phyloP scores from a whole-genome alignment of 805 yeast species.

The Monosporozyma aquatica region DNA sequence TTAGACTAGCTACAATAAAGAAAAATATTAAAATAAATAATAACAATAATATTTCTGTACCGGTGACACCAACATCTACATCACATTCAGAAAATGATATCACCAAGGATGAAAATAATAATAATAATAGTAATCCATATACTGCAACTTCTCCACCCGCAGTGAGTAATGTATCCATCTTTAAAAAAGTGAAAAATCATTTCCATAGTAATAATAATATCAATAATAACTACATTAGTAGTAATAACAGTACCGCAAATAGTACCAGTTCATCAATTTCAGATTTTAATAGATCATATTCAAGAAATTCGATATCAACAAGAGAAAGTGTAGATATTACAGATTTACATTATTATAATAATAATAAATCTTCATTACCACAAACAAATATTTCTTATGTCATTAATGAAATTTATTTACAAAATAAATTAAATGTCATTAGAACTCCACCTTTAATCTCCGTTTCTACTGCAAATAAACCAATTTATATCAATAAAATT shows the following conservation, averaged over 20 bases:
- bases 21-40: neutral
- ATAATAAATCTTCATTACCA: no score
- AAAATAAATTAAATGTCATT: conserved; percentile 29
- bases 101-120: no score
- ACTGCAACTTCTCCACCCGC: neutral
- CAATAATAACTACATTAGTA: neutral
- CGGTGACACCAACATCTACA: neutral
- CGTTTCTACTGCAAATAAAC: conserved; percentile 45
- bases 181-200: conserved; percentile 5
- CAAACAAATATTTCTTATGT: neutral
- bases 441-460: conserved; percentile 36
- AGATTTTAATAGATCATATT: neutral
- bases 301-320: neutral
- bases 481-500: conserved; percentile 63
- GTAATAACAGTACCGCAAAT: neutral
- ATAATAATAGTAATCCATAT: no score
- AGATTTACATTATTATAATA: neutral
- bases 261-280: neutral
- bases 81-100: neutral
- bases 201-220: neutral
- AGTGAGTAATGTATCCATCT: conserved; percentile 1
- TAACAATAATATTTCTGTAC: neutral
- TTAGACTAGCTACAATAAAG: conserved; percentile 10
- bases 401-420: conserved; percentile 14
- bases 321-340: neutral